Evolutionary conservation across 2,329 filamentous ascomycete species (phyloP), one percentile per base, ranked within the genome.

Genomic region (Colletotrichum sp.): DNA sequence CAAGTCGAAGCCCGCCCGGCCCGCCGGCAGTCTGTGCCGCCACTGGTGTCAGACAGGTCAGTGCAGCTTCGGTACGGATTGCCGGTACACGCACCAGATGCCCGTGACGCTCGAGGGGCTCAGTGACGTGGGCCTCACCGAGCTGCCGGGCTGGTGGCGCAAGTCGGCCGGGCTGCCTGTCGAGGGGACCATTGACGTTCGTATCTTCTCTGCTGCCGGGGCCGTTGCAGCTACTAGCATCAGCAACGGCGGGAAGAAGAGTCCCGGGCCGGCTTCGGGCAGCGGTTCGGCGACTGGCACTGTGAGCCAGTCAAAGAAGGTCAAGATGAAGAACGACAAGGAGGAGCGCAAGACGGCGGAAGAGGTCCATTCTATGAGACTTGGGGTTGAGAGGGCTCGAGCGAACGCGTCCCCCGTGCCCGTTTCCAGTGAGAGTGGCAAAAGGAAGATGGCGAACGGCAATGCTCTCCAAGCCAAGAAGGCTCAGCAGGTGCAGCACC

Each of bases 31-130:
- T 30, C 81, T 82, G 80, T 90, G 89, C 80, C 85, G 86, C 15
- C 83, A 88, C 80, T 91, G 88, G 88, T 89, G 88, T 80, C 83
- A 84, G 68, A 82, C 86, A 55, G 89, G 89, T 8, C 84, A 81
- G 15, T 91, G 89, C 81, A 85, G 83, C 78, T 90, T 84, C 82
- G 87, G 85, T 5, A 66, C 73, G 8, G 77, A 80, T 10, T 91
- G 89, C 80, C 83, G 83, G 6, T 88, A 85, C 80, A 78, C 79
- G 63, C 89, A 91, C 80, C 79, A 79, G 74, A 90, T 91, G 88
- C 89, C 89, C 5, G 79, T 79, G 75, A 87, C 85, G 0, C 34
- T 75, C 6, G 81, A 82, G 18, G 87, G 85, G 2, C 85, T 90
- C 8, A 79, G 78, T 10, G 82, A 84, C 70, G 84, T 89, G 26